These are phyloP conservation scores for Calonectria pseudoreteaudii DNA, from an alignment of 2,329 filamentous ascomycete species.

Conservation along the genomic window DNA sequence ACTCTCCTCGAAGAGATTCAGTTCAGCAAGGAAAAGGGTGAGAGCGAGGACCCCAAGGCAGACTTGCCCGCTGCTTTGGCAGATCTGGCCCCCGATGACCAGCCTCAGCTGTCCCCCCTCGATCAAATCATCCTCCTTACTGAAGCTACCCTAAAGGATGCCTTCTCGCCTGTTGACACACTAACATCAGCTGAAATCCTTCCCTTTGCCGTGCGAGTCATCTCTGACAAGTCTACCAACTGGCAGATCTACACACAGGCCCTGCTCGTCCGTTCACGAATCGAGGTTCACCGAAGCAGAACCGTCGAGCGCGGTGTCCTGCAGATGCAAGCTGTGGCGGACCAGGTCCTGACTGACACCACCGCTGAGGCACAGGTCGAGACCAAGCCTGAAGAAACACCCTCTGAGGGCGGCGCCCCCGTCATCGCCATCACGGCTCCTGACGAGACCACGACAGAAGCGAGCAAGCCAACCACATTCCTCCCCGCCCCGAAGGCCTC, in stretches of 20 bases:
- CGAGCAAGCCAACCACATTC: constrained; percentile 76
- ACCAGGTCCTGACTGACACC: constrained; percentile 93
- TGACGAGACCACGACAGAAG: constrained; percentile 43
- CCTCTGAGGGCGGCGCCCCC: constrained; percentile 52
- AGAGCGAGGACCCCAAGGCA: constrained; percentile 49
- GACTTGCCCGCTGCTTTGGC: constrained; percentile 71
- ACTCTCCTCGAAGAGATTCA: constrained; percentile 89
- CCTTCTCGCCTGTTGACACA: constrained; percentile 82
- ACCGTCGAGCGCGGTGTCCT: constrained; percentile 91
- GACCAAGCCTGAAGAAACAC: constrained; percentile 38
- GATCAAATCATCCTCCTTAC: constrained; percentile 93
- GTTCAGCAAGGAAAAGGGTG: constrained; percentile 71
- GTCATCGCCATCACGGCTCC: constrained; percentile 58
- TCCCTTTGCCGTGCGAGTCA: constrained; percentile 88
- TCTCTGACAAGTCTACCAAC: constrained; percentile 90
- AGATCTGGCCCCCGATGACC: constrained; percentile 78
- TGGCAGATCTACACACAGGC: constrained; percentile 99
- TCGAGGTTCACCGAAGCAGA: constrained; percentile 87
- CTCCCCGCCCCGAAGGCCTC: constrained; percentile 79
- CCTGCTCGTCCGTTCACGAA: constrained; percentile 86
- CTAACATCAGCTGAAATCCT: constrained; percentile 94
- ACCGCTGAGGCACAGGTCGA: constrained; percentile 48
- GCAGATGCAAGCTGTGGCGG: constrained; percentile 93
- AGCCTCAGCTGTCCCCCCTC: constrained; percentile 83
- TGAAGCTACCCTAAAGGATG: constrained; percentile 89